These are phyloP conservation scores for Debaryomyces hansenii DNA, from an alignment of 805 yeast genomes.

Conservation along the genomic window DNA sequence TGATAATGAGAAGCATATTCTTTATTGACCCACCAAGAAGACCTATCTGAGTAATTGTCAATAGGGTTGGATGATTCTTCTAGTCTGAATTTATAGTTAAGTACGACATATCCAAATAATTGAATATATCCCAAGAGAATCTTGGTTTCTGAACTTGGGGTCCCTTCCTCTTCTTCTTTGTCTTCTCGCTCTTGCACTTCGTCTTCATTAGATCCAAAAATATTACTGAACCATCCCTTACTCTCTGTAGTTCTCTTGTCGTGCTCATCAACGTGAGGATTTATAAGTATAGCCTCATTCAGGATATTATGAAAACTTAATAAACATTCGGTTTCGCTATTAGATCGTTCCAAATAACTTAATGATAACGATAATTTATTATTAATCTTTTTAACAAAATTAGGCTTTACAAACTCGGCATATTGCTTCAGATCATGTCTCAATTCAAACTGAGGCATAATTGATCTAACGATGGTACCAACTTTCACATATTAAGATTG, in stretches of 20 bases:
- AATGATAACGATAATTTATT: slow-evolving; percentile 20
- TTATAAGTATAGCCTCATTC: slow-evolving; percentile 11
- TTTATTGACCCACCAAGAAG: slow-evolving; percentile 36
- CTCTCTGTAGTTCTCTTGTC: neutral
- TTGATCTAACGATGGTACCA: neutral
- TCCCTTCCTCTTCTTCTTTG: neutral
- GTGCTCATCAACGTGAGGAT: slow-evolving; percentile 7
- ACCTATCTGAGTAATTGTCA: slow-evolving; percentile 11
- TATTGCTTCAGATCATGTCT: neutral
- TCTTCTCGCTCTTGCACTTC: neutral
- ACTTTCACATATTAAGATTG: no score
- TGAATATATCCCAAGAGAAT: slow-evolving; percentile 39
- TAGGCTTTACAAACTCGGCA: slow-evolving; percentile 2
- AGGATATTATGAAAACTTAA: slow-evolving; percentile 22
- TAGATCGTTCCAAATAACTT: slow-evolving; percentile 10
- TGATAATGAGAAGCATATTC: slow-evolving; percentile 32
- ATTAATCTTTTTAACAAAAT: slow-evolving; percentile 19
- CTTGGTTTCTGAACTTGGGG: slow-evolving; percentile 5
- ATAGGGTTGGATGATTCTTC: slow-evolving; percentile 9
- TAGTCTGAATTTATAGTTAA: slow-evolving; percentile 33
- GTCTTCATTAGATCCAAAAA: slow-evolving; percentile 11
- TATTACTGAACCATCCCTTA: slow-evolving; percentile 14
- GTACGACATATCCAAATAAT: slow-evolving; percentile 37
- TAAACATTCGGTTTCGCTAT: slow-evolving; percentile 16
- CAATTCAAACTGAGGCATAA: neutral